Evolutionary conservation across 257 asterid species (phyloP).

Genomic region (Solanum megistacrolobum): DNA sequence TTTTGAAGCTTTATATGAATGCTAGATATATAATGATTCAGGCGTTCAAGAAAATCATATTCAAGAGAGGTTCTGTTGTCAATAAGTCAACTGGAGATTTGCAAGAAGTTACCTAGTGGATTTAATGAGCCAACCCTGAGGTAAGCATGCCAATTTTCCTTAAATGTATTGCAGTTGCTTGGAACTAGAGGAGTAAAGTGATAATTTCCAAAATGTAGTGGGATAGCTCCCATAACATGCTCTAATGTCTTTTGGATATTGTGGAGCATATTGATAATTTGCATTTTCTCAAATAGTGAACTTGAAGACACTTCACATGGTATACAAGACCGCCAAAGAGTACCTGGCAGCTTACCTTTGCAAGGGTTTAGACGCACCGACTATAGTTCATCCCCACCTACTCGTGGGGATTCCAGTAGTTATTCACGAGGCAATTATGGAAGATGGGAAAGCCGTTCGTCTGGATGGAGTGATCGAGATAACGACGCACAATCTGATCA

Average conservation of each 20-base stretch:
- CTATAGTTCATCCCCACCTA: constrained; percentile 66
- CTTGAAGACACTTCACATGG: constrained; percentile 39
- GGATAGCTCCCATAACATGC: neutral
- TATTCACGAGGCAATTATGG: constrained; percentile 20
- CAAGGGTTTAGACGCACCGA: constrained; percentile 58
- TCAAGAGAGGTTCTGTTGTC: constrained; percentile 65
- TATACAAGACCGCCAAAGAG: constrained; percentile 50
- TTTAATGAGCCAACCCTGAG: constrained; percentile 40
- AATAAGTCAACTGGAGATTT: constrained; percentile 46
- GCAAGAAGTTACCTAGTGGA: constrained; percentile 65
- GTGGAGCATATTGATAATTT: neutral
- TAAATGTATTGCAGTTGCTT: neutral
- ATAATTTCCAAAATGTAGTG: neutral
- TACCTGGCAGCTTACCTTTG: constrained; percentile 26
- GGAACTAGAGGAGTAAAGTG: neutral
- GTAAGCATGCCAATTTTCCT: constrained; percentile 13
- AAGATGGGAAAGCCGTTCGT: constrained; percentile 68
- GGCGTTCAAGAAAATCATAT: constrained; percentile 46
- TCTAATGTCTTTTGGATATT: neutral
- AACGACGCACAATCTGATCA: constrained; percentile 55
- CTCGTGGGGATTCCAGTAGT: constrained; percentile 23
- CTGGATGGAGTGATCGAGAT: constrained; percentile 60
- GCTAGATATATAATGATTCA: constrained; percentile 22
- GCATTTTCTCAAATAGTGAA: constrained; percentile 33
- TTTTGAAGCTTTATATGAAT: constrained; percentile 3